These are phyloP conservation scores for Dryadomyces quercivorus DNA, from an alignment of 2,329 filamentous ascomycete species.

Conservation along the genomic window DNA sequence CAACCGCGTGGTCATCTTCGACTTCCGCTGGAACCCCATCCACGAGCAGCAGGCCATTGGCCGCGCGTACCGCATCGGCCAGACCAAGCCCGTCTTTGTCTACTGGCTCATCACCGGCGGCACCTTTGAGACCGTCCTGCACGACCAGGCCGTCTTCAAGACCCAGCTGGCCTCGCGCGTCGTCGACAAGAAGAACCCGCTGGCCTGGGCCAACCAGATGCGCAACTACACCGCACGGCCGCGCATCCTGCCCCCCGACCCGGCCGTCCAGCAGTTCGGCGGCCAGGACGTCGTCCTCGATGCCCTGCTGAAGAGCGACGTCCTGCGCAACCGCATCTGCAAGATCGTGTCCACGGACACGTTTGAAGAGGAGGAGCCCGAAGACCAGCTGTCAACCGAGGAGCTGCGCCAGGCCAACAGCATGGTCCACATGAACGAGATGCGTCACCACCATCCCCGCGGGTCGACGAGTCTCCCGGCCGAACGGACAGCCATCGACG, in stretches of 20 bases:
- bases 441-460: slow-evolving; percentile 8
- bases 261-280: slow-evolving; percentile 33
- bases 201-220: slow-evolving; percentile 49
- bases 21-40: slow-evolving; percentile 69
- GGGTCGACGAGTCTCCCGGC: too few species aligned
- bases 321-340: slow-evolving; percentile 31
- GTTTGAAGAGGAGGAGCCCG: slow-evolving; percentile 57
- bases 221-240: slow-evolving; percentile 48
- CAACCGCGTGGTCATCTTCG: slow-evolving; percentile 77
- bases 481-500: not conserved
- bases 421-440: slow-evolving; percentile 14
- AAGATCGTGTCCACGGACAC: slow-evolving; percentile 57
- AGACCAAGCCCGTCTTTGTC: slow-evolving; percentile 68
- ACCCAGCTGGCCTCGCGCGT: slow-evolving; percentile 66
- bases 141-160: slow-evolving; percentile 71
- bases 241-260: slow-evolving; percentile 34
- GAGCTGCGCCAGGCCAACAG: slow-evolving; percentile 44
- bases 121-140: slow-evolving; percentile 64
- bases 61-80: slow-evolving; percentile 74
- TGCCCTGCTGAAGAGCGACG: slow-evolving; percentile 22
- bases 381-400: slow-evolving; percentile 44
- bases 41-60: slow-evolving; percentile 81
- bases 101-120: slow-evolving; percentile 71
- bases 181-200: slow-evolving; percentile 69
- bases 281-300: slow-evolving; percentile 55